Evolutionary conservation across 768 basidiomycete species (phyloP), one percentile per base, ranked within the genome.

Genomic region (Mycena sanguinolenta): DNA sequence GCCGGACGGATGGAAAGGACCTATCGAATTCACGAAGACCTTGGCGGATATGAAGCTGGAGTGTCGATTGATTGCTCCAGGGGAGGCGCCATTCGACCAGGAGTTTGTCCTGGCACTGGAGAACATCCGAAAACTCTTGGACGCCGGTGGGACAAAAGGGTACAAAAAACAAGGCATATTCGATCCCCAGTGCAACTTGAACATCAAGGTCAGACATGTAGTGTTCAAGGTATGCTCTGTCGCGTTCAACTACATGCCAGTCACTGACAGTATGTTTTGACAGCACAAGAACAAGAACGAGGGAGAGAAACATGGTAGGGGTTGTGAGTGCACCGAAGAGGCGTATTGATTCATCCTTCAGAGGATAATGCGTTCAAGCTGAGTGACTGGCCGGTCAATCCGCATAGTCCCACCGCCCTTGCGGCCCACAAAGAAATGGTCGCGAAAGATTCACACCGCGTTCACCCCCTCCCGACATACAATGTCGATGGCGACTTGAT

Each of bases 161-260:
- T 23, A 36, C 19, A 17, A 27, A 21, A 62, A 62, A 32, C 7
- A 10, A 49, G 60, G 60, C 5, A 50, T 62, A 30, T 50, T 62
- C 21, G 32, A 17, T 44, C 19, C 21, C 28, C n/a, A n/a, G n/a
- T n/a, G n/a, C n/a, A n/a, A n/a, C n/a, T 9, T 17, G 25, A 23
- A n/a, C n/a, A n/a, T 62, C 32, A 62, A 25, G n/a, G n/a, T 62
- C 30, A 44, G 60, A 44, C 60, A 62, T 25, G 60, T 62, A 4
- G 23, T 62, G 16, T 62, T 62, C 36, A 46, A 62, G 28, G 60
- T 62, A 28, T 62, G 46, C 34, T 9, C 28, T 30, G 30, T 12
- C 17, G 6, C 6, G 6, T 17, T n/a, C 34, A 5, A 52, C 50
- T 28, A n/a, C n/a, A n/a, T n/a, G n/a, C n/a, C n/a, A n/a, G n/a